Evolutionary conservation across 192 early-diverging fungal genomes (phyloP), one percentile per base, ranked within the genome.

Genomic region (Backusella morwellensis): DNA sequence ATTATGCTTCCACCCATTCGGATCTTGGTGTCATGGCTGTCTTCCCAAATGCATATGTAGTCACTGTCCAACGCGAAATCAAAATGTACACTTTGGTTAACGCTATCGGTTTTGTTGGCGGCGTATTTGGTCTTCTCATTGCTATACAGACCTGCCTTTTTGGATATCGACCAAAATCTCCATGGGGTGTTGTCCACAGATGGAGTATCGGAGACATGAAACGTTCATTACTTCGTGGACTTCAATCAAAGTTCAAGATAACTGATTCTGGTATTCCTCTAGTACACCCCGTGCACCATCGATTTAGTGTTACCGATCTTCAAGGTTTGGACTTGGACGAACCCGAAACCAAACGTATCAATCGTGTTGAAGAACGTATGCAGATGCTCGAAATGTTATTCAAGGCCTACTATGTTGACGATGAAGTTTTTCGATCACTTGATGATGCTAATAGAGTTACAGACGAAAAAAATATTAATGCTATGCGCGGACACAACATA

Each of bases 401-500:
- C 68, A 81, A 81, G 73, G 80, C 80, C 35, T 81, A 81, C 40
- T 81, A 81, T 75, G 76, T 81, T 14, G 80, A 81, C 68, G 80
- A 81, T 47, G 80, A 81, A 75, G 75, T 81, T 8, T 81, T 81
- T 52, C 72, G 80, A 66, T 76, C 75, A 6, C 71, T 81, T 29
- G 80, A 81, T 59, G 77, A 74, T 69, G 80, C 80, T 40, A 81
- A 70, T 41, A 76, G 73, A n/a, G 66, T 42, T 63, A 4, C 8
- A 63, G 26, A 63, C 2, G 26, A 63, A 63, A 63, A 63, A 12
- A 63, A 63, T 32, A 29, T 23, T 56, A 56, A 63, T 26, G 4
- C 23, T 29, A 14, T 63, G 21, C 23, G 56, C 11, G 23, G 56
- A 29, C 23, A 63, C 26, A 63, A 63, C 56, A 63, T 63, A 63